Evolutionary conservation across 441 rosid genomes (phyloP).

Genomic region (Pelargonium myrrhifolium): DNA sequence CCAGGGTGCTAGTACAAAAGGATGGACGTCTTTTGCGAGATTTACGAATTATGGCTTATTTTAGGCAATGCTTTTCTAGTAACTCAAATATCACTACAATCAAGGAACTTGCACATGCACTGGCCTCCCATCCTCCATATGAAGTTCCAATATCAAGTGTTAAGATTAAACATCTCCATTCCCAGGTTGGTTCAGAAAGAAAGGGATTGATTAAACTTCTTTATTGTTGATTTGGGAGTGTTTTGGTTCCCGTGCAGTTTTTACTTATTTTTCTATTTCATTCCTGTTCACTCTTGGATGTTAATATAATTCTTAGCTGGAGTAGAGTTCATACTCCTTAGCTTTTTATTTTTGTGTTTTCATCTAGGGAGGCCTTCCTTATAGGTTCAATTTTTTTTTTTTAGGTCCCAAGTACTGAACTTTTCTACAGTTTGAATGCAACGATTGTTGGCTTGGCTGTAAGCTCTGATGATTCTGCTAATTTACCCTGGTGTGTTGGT

Average conservation of each 20-base stretch:
- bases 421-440: slow-evolving; percentile 72
- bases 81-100: slow-evolving; percentile 50
- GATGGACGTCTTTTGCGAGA: slow-evolving; percentile 67
- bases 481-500: slow-evolving; percentile 69
- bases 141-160: slow-evolving; percentile 73
- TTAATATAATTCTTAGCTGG: background rate
- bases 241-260: background rate
- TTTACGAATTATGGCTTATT: slow-evolving; percentile 65
- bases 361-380: slow-evolving; percentile 10
- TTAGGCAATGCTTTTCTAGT: slow-evolving; percentile 67
- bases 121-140: slow-evolving; percentile 78
- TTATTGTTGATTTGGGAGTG: slow-evolving; percentile 4
- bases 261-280: background rate
- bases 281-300: slow-evolving; percentile 5
- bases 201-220: slow-evolving; percentile 10
- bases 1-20: slow-evolving; percentile 53
- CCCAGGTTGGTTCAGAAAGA: slow-evolving; percentile 49
- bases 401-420: slow-evolving; percentile 63
- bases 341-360: too few relatives aligned
- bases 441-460: slow-evolving; percentile 81
- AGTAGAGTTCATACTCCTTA: background rate
- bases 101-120: slow-evolving; percentile 77
- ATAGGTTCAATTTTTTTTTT: slow-evolving; percentile 17
- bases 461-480: slow-evolving; percentile 48
- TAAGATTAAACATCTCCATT: slow-evolving; percentile 72